Percentiles rank a stretch among this genome's conserved stretches.
These are phyloP conservation scores for Marasmius fiardii DNA, from an alignment of 1,284 basidiomycete genomes.

Conservation along the genomic window DNA sequence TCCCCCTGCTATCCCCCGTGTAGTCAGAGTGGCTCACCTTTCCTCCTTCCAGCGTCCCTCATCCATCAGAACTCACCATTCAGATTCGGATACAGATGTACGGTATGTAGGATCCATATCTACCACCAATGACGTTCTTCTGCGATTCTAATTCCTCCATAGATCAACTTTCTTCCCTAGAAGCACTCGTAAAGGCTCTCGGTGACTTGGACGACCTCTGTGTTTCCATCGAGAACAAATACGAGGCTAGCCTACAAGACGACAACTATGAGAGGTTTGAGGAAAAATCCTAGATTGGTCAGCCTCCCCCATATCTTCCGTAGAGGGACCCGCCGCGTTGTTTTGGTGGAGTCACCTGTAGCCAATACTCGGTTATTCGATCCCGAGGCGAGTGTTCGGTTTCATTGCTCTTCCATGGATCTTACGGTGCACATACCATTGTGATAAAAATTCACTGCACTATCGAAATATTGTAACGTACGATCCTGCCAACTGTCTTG, in stretches of 20 bases:
- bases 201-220: constrained; percentile 75
- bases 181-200: constrained; percentile 74
- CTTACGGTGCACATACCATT: too few species aligned
- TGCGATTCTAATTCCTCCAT: neutral
- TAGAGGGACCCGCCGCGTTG: too few species aligned
- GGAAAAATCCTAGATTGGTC: constrained; percentile 36
- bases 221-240: constrained; percentile 63
- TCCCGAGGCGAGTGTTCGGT: too few species aligned
- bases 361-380: too few species aligned
- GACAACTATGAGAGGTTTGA: constrained; percentile 63
- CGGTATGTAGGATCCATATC: constrained; percentile 54
- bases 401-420: too few species aligned
- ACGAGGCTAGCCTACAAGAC: constrained; percentile 52
- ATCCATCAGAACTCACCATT: constrained; percentile 71
- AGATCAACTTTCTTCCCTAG: constrained; percentile 81
- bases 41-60: constrained; percentile 14
- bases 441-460: too few species aligned
- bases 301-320: too few species aligned
- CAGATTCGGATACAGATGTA: constrained; percentile 99
- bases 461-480: too few species aligned
- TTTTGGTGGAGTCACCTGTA: too few species aligned
- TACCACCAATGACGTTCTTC: neutral
- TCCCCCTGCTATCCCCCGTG: too few species aligned
- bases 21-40: neutral
- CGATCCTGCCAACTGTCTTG: too few species aligned